phyloP scores from a whole-genome alignment of 768 basidiomycete genomes.

The Kwoniella botswanensis region DNA sequence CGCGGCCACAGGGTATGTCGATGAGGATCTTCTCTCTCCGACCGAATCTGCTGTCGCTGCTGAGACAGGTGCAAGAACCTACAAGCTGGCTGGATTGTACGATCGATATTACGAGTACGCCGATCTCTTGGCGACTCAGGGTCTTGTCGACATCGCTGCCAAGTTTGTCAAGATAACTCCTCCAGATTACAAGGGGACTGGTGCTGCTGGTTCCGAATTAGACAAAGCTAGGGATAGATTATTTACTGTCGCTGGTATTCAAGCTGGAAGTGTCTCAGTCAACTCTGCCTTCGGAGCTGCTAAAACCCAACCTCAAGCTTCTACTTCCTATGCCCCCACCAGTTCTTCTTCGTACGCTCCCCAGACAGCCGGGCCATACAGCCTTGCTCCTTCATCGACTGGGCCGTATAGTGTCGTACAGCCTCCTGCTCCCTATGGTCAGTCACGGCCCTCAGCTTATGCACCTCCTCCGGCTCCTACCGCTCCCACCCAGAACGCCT shows the following conservation, averaged over 20 bases:
- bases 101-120: conserved; percentile 96
- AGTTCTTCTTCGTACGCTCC: conserved; percentile 20
- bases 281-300: conserved; percentile 17
- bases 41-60: conserved; percentile 60
- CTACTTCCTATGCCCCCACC: conserved; percentile 11
- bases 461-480: conserved; percentile 12
- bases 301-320: background rate
- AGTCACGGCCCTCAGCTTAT: conserved; percentile 7
- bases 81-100: conserved; percentile 83
- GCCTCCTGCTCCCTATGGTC: conserved; percentile 21
- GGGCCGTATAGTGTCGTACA: conserved; percentile 8
- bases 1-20: conserved; percentile 65
- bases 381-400: conserved; percentile 7
- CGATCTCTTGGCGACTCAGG: conserved; percentile 85
- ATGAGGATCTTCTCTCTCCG: conserved; percentile 65
- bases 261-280: conserved; percentile 8
- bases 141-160: conserved; percentile 81
- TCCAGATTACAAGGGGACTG: conserved; percentile 71
- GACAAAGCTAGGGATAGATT: conserved; percentile 52
- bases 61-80: conserved; percentile 66
- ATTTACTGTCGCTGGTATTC: conserved; percentile 39
- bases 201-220: conserved; percentile 54
- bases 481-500: conserved; percentile 15
- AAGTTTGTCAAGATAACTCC: conserved; percentile 81
- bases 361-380: conserved; percentile 17